Base-by-base conservation (phyloP, 2,329 filamentous ascomycete species). In the Dryadomyces quercus-mongolicae region DNA sequence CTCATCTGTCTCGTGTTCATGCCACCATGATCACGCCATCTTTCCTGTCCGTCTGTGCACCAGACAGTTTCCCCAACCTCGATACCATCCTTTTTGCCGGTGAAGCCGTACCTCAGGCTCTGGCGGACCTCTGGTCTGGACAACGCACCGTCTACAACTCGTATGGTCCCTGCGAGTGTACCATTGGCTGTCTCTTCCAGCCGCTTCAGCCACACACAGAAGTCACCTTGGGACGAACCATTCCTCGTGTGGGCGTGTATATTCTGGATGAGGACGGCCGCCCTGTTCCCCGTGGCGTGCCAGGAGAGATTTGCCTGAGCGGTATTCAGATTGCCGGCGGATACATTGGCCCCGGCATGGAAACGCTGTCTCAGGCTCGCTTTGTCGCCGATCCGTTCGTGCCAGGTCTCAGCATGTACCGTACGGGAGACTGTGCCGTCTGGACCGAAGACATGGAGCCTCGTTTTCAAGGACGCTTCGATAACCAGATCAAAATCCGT, bases 91-190 rank as follows among this genome's bases (percentile, higher is more conserved):
- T 69, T 54, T 58, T 73, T 3, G 69, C 66, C 1, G 69, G 70
- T 0, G 70, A 72, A 57, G 54, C 63, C 0, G 65, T 72, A 4
- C 61, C 67, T 1, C 67, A 70, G 57, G 43, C 48, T 5, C 56
- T 68, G 2, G 59, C 53, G 34, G 66, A 71, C 49, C 51, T 7
- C 1, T 73, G 71, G 71, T 56, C 64, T 2, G 20, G 43, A 3
- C 6, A 49, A 48, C n/a, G 62, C 25, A 42, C 25, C 1, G 22
- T 71, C 1, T 72, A 66, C 60, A 74, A 74, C 56, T 67, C 68
- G 64, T 75, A 74, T 53, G 71, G 71, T 0, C 72, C 72, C 5
- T 71, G 69, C 0, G 71, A 73, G 57, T 65, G 57, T 2, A 73
- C 69, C 0, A 66, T 66, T 51, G 68, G 67, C 6, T 66, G 67